Base-by-base conservation (phyloP, 2,329 filamentous ascomycete genomes). In the Neocatenulostroma microsporum region DNA sequence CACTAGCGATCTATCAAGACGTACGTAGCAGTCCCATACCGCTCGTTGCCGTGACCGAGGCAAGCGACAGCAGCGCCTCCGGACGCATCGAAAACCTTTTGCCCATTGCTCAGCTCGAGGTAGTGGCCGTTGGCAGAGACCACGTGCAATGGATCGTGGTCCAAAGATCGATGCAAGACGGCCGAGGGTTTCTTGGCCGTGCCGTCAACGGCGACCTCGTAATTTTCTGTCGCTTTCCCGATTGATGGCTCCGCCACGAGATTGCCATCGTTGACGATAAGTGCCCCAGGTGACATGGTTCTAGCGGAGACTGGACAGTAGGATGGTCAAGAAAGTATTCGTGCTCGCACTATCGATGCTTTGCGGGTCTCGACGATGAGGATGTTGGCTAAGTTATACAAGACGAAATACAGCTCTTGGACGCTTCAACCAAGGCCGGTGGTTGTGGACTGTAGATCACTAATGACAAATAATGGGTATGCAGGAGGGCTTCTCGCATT, bases 51-150 rank as follows among this genome's bases (percentile, higher is more conserved):
- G 48, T 85, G 78, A 5, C 84, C 84, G 8, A 89, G 63, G 52
- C 78, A 80, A 8, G 77, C 70, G 3, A 87, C 82, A 15, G 80
- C 82, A 3, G 84, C 80, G 14, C 84, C 84, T 19, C 80, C 74
- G 13, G 79, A 82, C 1, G 76, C 80, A 56, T 91, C 84, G 11
- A 87, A 70, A 28, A 91, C 72, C 23, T 62, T 65, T 17, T 71
- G 68, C 2, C 78, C 79, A 51, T 69, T 67, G 46, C 63, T 62
- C 1, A 77, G 61, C 21, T 63, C 58, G n/a, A 78, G 57, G 41
- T 69, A 72, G 45, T 68, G 65, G 9, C 71, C 73, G 37, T 65
- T 57, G 4, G 67, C 74, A 0, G 62, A 66, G 8, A 65, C 53
- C 4, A 73, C 72, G 32, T 58, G 62, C 34, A 62, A 57, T n/a